phyloP scores from a whole-genome alignment of 108 stramenopile genomes.

The Nitzschia sp. region DNA sequence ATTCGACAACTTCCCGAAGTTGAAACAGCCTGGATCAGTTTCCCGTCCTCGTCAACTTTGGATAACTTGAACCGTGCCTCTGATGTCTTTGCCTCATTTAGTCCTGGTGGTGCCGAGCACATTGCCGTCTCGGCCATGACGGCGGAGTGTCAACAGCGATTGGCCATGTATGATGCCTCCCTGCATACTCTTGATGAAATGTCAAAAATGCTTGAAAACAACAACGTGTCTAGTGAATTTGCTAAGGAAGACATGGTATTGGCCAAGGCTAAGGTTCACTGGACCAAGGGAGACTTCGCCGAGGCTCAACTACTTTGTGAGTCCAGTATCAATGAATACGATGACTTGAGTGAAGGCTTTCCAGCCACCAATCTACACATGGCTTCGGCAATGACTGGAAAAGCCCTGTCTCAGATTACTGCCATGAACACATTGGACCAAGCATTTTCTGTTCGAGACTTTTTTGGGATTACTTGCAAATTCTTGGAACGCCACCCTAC shows the following conservation, averaged over 20 bases:
- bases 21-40: constrained; percentile 20
- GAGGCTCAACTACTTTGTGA: constrained; percentile 31
- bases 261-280: constrained; percentile 41
- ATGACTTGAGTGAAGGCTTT: constrained; percentile 29
- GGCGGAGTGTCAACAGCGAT: constrained; percentile 47
- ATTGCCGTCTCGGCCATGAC: constrained; percentile 39
- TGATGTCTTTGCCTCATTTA: constrained; percentile 47
- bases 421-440: constrained; percentile 39
- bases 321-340: constrained; percentile 23
- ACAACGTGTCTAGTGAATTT: neutral
- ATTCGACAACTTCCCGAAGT: constrained; percentile 54
- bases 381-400: constrained; percentile 48
- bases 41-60: constrained; percentile 33
- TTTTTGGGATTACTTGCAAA: constrained; percentile 32
- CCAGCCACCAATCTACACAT: constrained; percentile 31
- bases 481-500: constrained; percentile 38
- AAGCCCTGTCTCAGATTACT: constrained; percentile 38
- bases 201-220: constrained; percentile 2
- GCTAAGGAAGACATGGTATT: constrained; percentile 23
- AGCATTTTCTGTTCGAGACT: constrained; percentile 45
- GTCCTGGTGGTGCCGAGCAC: constrained; percentile 37
- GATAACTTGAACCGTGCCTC: constrained; percentile 59
- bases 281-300: constrained; percentile 42
- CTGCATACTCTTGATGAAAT: constrained; percentile 27
- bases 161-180: constrained; percentile 29